Percentiles rank a stretch among this genome's conserved stretches.
Conservation (phyloP, 2,329 filamentous ascomycete genomes). For the Ophiosphaerella narmari region DNA sequence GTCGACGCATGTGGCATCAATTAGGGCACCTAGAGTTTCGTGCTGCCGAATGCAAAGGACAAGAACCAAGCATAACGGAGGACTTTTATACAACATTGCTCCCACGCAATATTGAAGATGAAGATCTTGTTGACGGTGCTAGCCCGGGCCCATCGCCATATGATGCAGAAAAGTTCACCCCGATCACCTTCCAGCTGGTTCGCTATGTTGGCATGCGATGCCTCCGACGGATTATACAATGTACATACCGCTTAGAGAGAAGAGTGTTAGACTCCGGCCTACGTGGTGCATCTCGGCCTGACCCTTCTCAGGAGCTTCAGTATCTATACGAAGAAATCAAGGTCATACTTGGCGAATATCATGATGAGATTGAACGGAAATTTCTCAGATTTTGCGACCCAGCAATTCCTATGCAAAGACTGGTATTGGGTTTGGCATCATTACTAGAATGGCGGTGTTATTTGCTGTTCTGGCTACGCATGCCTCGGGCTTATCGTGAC, state of each 20-base stretch:
- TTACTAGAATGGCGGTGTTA: slow-evolving; percentile 46
- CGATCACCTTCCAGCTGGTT: slow-evolving; percentile 44
- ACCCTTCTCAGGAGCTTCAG: slow-evolving; percentile 40
- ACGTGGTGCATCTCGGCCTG: slow-evolving; percentile 38
- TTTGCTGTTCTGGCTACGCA: slow-evolving; percentile 46
- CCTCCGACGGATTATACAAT: slow-evolving; percentile 43
- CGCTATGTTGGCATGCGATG: slow-evolving; percentile 41
- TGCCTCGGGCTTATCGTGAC: slow-evolving; percentile 44
- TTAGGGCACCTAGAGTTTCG: slow-evolving; percentile 46
- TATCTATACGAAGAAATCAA: slow-evolving; percentile 44
- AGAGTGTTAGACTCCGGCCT: slow-evolving; percentile 42
- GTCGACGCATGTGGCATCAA: slow-evolving; percentile 46
- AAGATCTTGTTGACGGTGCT: slow-evolving; percentile 44
- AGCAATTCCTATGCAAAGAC: slow-evolving; percentile 37
- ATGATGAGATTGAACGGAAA: slow-evolving; percentile 39
- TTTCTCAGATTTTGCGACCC: slow-evolving; percentile 39
- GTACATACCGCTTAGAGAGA: slow-evolving; percentile 44
- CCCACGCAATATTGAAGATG: slow-evolving; percentile 46
- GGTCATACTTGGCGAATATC: slow-evolving; percentile 41
- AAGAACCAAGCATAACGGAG: slow-evolving; percentile 44
- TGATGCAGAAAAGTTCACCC: slow-evolving; percentile 39
- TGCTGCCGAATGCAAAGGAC: slow-evolving; percentile 46
- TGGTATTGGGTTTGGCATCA: slow-evolving; percentile 37
- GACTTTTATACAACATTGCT: slow-evolving; percentile 46
- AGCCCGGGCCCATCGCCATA: slow-evolving; percentile 37